Base-by-base conservation (phyloP, 1,284 basidiomycete genomes). In the Rhodofomes roseus region DNA sequence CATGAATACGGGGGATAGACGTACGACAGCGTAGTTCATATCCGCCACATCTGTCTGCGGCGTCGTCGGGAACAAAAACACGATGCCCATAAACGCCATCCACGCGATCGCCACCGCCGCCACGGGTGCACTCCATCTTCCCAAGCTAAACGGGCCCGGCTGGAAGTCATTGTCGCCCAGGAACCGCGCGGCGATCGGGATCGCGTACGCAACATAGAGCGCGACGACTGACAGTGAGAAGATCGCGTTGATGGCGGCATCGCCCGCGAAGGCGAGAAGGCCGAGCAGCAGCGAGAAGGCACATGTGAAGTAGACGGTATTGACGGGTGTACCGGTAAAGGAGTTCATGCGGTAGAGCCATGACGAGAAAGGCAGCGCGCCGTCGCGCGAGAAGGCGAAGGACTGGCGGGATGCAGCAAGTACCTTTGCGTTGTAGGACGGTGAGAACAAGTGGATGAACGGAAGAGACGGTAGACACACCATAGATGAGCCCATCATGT, bases 401-500 rank as follows among this genome's bases (percentile, higher is more conserved):
- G 83, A 79, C 68, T 89, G 87, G 16, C 87, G 75, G 7, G 77
- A 81, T 7, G 77, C 74, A 0, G 77, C 75, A n/a, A 79, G 70
- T 40, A 84, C 71, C 81, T n/a, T n/a, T 83, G 59, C 18, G 23
- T 36, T 14, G 11, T 34, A 56, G 51, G 56, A 51, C 16, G 63
- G 39, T 43, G n/a, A 31, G 4, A 14, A 12, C 43, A 37, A 22
- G 4, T 16, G n/a, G 6, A 41, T 40, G 4, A 34, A 5, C 11
- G 5, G 4, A 4, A 34, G 25, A 18, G 20, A 8, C 5, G 31
- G 4, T 12, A 53, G 9, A 65, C 66, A 57, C 53, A 86, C 85
- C 82, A 88, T 87, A 66, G 84, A 85, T 0, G 85, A 83, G 22
- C 88, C 89, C 86, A 90, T 90, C 81, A 88, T 86, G 67, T 84